These are phyloP conservation scores for Fusarium haematococcum DNA, from an alignment of 2,329 filamentous ascomycete genomes.

Conservation along the genomic window DNA sequence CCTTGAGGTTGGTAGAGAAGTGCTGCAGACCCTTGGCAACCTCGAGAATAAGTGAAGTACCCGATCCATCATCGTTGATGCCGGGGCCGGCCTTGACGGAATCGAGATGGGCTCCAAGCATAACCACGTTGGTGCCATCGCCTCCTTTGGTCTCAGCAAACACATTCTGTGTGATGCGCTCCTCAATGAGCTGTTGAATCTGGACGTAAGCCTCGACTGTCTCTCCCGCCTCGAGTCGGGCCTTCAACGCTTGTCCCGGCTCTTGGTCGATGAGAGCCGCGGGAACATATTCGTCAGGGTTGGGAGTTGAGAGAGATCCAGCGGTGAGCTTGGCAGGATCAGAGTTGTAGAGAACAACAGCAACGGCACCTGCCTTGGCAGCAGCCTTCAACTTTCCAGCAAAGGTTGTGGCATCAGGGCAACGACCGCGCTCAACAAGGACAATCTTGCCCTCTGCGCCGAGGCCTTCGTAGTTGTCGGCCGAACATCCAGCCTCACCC, in stretches of 20 bases:
- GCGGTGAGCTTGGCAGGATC: constrained; percentile 47
- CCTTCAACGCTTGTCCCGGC: constrained; percentile 43
- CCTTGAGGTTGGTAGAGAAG: constrained; percentile 50
- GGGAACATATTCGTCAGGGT: constrained; percentile 45
- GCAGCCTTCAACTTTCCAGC: constrained; percentile 48
- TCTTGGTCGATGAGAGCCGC: constrained; percentile 48
- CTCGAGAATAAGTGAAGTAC: constrained; percentile 55
- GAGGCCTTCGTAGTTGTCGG: constrained; percentile 41
- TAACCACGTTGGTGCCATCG: constrained; percentile 55
- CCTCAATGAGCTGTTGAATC: constrained; percentile 51
- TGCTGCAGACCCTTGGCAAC: constrained; percentile 54
- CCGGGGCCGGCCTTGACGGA: constrained; percentile 58
- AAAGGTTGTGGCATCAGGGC: constrained; percentile 47
- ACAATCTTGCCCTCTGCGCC: constrained; percentile 48
- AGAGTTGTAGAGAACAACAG: constrained; percentile 49
- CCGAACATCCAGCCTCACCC: constrained; percentile 42
- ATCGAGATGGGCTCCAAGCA: constrained; percentile 59
- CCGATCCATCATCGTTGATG: constrained; percentile 61
- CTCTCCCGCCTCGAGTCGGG: constrained; percentile 49
- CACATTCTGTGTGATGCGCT: constrained; percentile 57
- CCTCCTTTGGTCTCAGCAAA: constrained; percentile 59
- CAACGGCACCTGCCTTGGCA: constrained; percentile 45
- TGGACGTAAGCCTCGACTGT: constrained; percentile 51
- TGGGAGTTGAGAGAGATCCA: constrained; percentile 42
- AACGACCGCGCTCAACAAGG: constrained; percentile 47